Evolutionary conservation across 139 green algal species (phyloP).

Genomic region (Pleodorina starrii): DNA sequence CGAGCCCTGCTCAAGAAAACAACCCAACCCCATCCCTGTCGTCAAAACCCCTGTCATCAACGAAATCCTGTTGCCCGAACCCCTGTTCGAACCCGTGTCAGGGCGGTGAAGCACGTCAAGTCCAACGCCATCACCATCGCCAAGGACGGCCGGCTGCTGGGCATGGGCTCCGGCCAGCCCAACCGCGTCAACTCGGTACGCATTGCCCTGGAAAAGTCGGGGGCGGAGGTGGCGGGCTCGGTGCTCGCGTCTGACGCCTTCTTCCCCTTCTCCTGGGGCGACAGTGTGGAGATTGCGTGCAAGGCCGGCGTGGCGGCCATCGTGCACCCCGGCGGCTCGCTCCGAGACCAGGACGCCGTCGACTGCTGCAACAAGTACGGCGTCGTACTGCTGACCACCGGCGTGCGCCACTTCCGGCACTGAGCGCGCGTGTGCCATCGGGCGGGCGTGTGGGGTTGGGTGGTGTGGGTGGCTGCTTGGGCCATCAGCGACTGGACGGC

Average conservation of each 20-base stretch:
- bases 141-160: constrained; percentile 93
- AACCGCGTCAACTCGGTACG: constrained; percentile 96
- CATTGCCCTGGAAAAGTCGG: constrained; percentile 98
- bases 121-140: constrained; percentile 98
- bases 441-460: too few relatives aligned
- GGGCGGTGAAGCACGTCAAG: constrained; percentile 99
- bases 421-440: too few relatives aligned
- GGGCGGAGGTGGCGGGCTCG: constrained; percentile 84
- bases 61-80: too few relatives aligned
- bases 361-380: constrained; percentile 99
- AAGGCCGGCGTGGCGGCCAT: constrained; percentile 94
- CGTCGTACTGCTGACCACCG: constrained; percentile 94
- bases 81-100: too few relatives aligned
- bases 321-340: constrained; percentile 94
- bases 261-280: constrained; percentile 98
- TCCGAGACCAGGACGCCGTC: constrained; percentile 94
- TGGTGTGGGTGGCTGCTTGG: too few relatives aligned
- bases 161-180: constrained; percentile 98
- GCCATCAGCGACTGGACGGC: too few relatives aligned
- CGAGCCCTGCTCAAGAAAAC: too few relatives aligned
- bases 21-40: too few relatives aligned
- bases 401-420: constrained; percentile 97
- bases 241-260: constrained; percentile 97
- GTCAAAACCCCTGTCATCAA: too few relatives aligned
- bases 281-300: constrained; percentile 97